A percentile compares a stretch with the other conserved stretches of the same genome.
Conservation (phyloP, 2,329 filamentous ascomycete species). For the Diplodia scrobiculata region DNA sequence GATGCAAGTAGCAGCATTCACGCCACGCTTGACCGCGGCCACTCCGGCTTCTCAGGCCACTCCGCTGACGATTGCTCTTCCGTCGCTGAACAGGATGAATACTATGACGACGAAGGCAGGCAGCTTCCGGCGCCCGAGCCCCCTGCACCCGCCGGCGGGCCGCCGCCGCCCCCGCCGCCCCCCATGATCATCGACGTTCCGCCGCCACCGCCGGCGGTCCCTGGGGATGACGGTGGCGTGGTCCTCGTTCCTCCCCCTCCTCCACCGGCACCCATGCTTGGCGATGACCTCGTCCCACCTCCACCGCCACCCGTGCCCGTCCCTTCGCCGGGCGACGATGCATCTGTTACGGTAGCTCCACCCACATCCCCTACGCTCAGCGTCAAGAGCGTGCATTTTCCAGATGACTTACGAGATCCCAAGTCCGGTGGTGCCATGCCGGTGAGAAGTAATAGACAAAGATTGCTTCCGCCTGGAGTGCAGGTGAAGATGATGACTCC, state of each 20-base stretch:
- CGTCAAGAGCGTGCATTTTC: slow-evolving; percentile 29
- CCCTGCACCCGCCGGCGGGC: background rate
- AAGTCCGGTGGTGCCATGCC: background rate
- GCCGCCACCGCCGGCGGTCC: background rate
- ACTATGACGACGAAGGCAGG: background rate
- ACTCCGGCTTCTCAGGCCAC: background rate
- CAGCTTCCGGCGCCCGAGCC: background rate
- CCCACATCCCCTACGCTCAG: slow-evolving; percentile 20
- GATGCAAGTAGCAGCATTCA: slow-evolving; percentile 28
- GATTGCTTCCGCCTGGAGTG: background rate
- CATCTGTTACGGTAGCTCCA: background rate
- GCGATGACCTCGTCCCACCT: background rate
- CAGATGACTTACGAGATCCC: slow-evolving; percentile 23
- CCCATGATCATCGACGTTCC: slow-evolving; percentile 8
- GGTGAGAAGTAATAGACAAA: background rate
- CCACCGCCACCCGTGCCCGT: background rate
- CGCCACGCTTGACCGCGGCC: background rate
- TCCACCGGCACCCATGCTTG: background rate
- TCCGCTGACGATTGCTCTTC: slow-evolving; percentile 2
- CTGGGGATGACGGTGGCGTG: slow-evolving; percentile 10
- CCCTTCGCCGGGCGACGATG: slow-evolving; percentile 1
- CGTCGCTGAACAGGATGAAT: slow-evolving; percentile 12
- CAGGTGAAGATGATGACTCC: background rate
- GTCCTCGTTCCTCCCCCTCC: slow-evolving; percentile 7
- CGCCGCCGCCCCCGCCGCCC: background rate